Percentiles rank a stretch among this genome's conserved stretches.
phyloP scores from a whole-genome alignment of 2,329 filamentous ascomycete species.

The Cordyceps sp. region DNA sequence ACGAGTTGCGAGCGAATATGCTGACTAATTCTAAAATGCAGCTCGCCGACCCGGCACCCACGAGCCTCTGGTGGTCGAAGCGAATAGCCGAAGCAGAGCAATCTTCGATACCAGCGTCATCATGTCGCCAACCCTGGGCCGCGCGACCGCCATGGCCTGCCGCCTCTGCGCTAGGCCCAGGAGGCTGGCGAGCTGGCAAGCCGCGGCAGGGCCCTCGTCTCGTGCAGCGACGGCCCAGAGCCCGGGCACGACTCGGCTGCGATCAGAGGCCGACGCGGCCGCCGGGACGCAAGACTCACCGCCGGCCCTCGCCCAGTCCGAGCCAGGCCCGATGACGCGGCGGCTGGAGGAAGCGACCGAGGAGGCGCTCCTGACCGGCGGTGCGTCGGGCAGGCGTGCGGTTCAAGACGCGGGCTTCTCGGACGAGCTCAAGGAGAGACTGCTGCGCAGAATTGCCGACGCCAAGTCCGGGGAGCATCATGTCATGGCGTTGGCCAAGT shows the following conservation, averaged over 20 bases:
- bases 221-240: too few species aligned
- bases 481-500: conserved; percentile 28
- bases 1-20: too few species aligned
- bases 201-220: too few species aligned
- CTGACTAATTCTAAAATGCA: too few species aligned
- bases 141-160: too few species aligned
- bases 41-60: too few species aligned
- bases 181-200: too few species aligned
- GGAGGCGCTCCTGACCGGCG: conserved; percentile 40
- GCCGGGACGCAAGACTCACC: background rate
- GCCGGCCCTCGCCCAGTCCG: conserved; percentile 1
- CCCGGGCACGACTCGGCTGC: background rate
- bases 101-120: too few species aligned
- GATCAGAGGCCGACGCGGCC: background rate
- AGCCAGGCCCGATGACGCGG: conserved; percentile 32
- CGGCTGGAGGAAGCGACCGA: conserved; percentile 47
- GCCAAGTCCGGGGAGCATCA: conserved; percentile 37
- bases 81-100: too few species aligned
- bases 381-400: conserved; percentile 40
- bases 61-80: too few species aligned
- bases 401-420: conserved; percentile 48
- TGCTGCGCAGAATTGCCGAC: conserved; percentile 38
- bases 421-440: conserved; percentile 40
- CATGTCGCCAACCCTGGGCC: too few species aligned
- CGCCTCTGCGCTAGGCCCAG: too few species aligned